Evolutionary conservation across 768 basidiomycete species (phyloP), one percentile per base, ranked within the genome.

Genomic region (Termitomyces heimii): DNA sequence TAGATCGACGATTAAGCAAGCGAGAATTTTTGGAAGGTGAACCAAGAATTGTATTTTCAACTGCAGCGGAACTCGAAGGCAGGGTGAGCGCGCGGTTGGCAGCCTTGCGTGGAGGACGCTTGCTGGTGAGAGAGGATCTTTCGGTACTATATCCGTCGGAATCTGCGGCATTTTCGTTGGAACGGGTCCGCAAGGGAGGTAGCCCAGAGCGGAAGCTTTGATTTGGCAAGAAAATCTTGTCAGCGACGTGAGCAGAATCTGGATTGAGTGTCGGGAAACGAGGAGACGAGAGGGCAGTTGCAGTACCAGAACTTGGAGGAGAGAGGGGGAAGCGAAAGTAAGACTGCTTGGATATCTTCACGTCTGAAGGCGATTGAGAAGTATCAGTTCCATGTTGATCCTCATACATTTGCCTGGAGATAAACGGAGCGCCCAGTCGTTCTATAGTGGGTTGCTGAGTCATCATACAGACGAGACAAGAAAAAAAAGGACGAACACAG

Each of bases 81-180:
- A 76, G 54, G 12, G 76, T 77, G 44, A 73, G 55, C n/a, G 78
- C 73, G 42, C 73, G 68, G n/a, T 72, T 68, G 58, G 69, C 66
- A 18, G 67, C 58, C 54, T 66, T 68, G 20, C 70, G 67, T 13
- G 67, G 62, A 16, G 54, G 51, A 40, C 65, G 67, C 57, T 69
- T 70, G 48, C 64, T 66, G 18, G 65, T 14, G 32, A 52, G 67
- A 49, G 70, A 67, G 6, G 71, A 72, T 55, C 70, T 72, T 66
- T 81, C 77, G 0, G 77, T 78, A 55, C 70, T 70, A 63, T 77
- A 74, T 28, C 73, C 75, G 53, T 80, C 76, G n/a, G 77, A 78
- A 56, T 77, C 78, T 45, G 72, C 68, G 46, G 68, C 60, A 62
- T 70, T 68, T 45, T 69, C 70, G 44, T 69, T 54, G 32, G 66